Evolutionary conservation across 192 early-diverging fungal genomes (phyloP).

Genomic region (Pecoramyces ruminantium): DNA sequence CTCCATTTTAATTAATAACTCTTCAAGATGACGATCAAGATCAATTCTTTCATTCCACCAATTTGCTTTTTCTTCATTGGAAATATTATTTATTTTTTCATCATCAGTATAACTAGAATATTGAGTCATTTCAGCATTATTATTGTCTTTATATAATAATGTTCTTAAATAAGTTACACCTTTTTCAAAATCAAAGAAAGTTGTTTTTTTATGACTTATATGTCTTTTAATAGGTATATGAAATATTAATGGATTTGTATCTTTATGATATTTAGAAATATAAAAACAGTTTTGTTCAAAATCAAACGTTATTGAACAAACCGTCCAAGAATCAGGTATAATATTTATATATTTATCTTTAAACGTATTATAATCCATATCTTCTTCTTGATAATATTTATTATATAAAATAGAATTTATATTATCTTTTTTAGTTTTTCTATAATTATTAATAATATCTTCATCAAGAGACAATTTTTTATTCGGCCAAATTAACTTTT

Average conservation of each 20-base stretch:
- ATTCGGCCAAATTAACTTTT: background rate
- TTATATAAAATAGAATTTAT: background rate
- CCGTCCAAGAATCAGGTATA: slow-evolving; percentile 53
- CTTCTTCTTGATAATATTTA: slow-evolving; percentile 9
- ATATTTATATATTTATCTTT: slow-evolving; percentile 27
- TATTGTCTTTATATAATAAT: slow-evolving; percentile 52
- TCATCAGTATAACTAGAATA: background rate
- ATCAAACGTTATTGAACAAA: slow-evolving; percentile 66
- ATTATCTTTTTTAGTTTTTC: background rate
- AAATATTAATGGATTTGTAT: slow-evolving; percentile 33
- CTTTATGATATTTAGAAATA: slow-evolving; percentile 36
- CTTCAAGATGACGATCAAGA: slow-evolving; percentile 51
- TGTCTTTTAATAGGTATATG: slow-evolving; percentile 55
- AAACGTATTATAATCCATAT: slow-evolving; percentile 17
- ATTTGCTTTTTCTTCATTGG: slow-evolving; percentile 34
- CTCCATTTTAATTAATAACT: slow-evolving; percentile 49
- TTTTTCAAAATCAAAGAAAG: slow-evolving; percentile 21
- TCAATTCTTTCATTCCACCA: slow-evolving; percentile 72
- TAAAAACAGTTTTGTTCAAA: slow-evolving; percentile 41
- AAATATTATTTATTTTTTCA: slow-evolving; percentile 4
- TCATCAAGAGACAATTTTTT: background rate
- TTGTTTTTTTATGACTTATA: slow-evolving; percentile 14
- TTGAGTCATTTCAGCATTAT: slow-evolving; percentile 7
- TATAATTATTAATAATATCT: background rate
- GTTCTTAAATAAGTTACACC: slow-evolving; percentile 39